Evolutionary conservation across 768 basidiomycete species (phyloP).

Genomic region (Fibroporia radiculosa): DNA sequence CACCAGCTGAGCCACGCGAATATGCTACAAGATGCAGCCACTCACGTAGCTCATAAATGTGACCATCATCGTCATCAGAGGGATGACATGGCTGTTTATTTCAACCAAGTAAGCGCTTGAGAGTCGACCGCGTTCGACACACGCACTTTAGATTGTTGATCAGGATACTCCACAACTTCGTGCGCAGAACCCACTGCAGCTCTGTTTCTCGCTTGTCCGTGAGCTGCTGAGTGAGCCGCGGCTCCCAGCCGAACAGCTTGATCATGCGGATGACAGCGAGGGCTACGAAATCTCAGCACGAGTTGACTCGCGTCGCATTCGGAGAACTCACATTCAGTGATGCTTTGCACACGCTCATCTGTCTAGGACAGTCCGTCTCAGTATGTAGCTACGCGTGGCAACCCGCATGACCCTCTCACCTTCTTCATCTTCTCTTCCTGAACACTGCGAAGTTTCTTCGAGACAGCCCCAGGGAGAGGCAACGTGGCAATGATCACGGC

Average conservation of each 20-base stretch:
- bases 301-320: conserved; percentile 6
- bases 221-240: conserved; percentile 42
- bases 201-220: conserved; percentile 56
- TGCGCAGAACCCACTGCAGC: conserved; percentile 44
- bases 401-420: conserved; percentile 11
- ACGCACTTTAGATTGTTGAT: conserved; percentile 38
- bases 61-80: conserved; percentile 59
- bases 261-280: conserved; percentile 35
- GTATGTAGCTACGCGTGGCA: conserved; percentile 4
- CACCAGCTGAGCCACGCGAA: background rate
- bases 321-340: conserved; percentile 32
- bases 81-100: conserved; percentile 43
- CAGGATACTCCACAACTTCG: conserved; percentile 40
- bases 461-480: conserved; percentile 35
- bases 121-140: background rate
- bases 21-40: background rate
- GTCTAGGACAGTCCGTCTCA: conserved; percentile 23
- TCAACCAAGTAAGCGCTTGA: background rate
- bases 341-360: conserved; percentile 35
- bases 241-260: conserved; percentile 42
- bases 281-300: conserved; percentile 13
- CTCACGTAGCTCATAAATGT: conserved; percentile 56
- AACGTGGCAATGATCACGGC: conserved; percentile 32
- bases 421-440: conserved; percentile 36
- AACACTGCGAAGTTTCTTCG: conserved; percentile 24